Evolutionary conservation across 257 asterid species (phyloP).

Genomic region (Catharanthus roseus): DNA sequence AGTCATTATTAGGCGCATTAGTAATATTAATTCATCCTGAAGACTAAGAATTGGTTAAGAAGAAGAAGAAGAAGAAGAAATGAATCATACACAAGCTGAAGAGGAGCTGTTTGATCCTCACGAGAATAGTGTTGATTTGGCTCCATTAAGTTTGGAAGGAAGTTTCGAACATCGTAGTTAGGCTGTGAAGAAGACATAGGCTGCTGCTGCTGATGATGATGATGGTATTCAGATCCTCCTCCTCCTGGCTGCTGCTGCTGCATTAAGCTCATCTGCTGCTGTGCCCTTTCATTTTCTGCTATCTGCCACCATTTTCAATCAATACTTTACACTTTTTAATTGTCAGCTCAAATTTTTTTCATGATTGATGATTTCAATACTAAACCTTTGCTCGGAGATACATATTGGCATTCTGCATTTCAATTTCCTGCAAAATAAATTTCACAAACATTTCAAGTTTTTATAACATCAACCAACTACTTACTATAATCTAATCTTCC

Average conservation of each 20-base stretch:
- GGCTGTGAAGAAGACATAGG: slow-evolving; percentile 43
- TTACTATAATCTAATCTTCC: neutral
- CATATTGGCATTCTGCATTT: slow-evolving; percentile 85
- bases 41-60: neutral
- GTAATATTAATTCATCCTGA: neutral
- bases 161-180: slow-evolving; percentile 49
- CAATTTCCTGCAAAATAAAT: slow-evolving; percentile 52
- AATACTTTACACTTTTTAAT: neutral
- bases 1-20: neutral
- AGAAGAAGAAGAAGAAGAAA: neutral
- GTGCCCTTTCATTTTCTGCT: slow-evolving; percentile 82
- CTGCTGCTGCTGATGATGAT: too few relatives aligned
- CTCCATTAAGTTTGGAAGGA: slow-evolving; percentile 73
- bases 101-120: slow-evolving; percentile 73
- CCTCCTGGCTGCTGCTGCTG: too few relatives aligned
- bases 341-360: neutral
- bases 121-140: slow-evolving; percentile 64
- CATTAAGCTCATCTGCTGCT: slow-evolving; percentile 66
- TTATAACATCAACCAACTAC: neutral
- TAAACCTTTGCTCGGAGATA: slow-evolving; percentile 83
- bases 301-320: slow-evolving; percentile 37
- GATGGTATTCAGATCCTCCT: slow-evolving; percentile 40
- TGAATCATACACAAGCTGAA: slow-evolving; percentile 66
- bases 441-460: neutral
- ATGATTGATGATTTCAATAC: neutral